Conservation (phyloP, 1,284 basidiomycete genomes). For the Cutaneotrichosporon spelunceum region DNA sequence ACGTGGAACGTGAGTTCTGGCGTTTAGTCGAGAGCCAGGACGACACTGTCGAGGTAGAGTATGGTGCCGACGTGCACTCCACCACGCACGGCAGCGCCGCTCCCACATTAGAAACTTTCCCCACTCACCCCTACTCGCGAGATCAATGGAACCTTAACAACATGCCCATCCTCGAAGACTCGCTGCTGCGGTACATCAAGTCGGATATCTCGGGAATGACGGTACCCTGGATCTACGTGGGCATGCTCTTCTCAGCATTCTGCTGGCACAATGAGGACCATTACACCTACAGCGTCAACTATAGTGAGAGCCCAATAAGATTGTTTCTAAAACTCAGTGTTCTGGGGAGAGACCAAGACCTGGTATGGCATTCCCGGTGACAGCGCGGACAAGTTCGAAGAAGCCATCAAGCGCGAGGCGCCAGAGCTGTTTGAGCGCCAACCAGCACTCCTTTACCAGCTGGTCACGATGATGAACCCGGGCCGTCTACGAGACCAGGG, state of each 20-base stretch:
- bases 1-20: slow-evolving; percentile 97
- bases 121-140: slow-evolving; percentile 76
- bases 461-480: slow-evolving; percentile 98
- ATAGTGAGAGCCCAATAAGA: slow-evolving; percentile 61
- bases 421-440: slow-evolving; percentile 99
- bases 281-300: slow-evolving; percentile 94
- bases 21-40: slow-evolving; percentile 80
- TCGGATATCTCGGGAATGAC: slow-evolving; percentile 99
- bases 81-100: slow-evolving; percentile 96
- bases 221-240: slow-evolving; percentile 99
- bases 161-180: slow-evolving; percentile 83
- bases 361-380: slow-evolving; percentile 98
- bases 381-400: slow-evolving; percentile 93
- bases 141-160: slow-evolving; percentile 99
- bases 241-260: slow-evolving; percentile 98
- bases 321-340: slow-evolving; percentile 62
- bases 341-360: slow-evolving; percentile 99
- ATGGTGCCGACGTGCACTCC: slow-evolving; percentile 97
- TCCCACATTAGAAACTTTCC: slow-evolving; percentile 90
- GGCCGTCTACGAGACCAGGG: slow-evolving; percentile 78
- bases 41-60: slow-evolving; percentile 97
- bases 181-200: slow-evolving; percentile 76
- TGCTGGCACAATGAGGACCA: slow-evolving; percentile 99
- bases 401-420: slow-evolving; percentile 89
- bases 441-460: slow-evolving; percentile 93